A percentile compares a stretch with the other conserved stretches of the same genome.
Conservation (phyloP, 352 stramenopile species). For the Elongisporangium anandrum region DNA sequence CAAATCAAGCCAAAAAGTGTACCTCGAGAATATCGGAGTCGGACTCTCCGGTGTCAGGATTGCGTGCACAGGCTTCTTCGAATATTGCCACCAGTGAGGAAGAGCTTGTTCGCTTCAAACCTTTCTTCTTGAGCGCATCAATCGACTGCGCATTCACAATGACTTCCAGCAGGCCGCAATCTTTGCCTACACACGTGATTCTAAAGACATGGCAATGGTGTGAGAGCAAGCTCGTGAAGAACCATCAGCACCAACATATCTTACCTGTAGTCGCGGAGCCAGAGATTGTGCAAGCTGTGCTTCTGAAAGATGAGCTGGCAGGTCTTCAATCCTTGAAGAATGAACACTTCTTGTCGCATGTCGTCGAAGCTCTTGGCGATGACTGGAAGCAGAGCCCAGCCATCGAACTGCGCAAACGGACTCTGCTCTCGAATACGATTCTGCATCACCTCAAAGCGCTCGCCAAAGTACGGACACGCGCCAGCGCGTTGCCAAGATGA, state of each 20-base stretch:
- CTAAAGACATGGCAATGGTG: conserved; percentile 11
- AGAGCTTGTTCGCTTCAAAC: conserved; percentile 18
- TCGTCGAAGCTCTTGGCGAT: conserved; percentile 98
- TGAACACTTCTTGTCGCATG: conserved; percentile 95
- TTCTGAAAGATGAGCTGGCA: conserved; percentile 93
- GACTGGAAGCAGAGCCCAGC: conserved; percentile 86
- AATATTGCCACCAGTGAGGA: conserved; percentile 46
- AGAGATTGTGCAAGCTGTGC: conserved; percentile 77
- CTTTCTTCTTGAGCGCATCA: conserved; percentile 94
- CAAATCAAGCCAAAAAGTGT: not conserved
- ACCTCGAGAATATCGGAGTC: conserved; percentile 40
- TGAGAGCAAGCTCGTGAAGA: no score
- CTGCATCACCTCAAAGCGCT: conserved; percentile 90
- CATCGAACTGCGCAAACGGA: conserved; percentile 47
- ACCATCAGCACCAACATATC: no score
- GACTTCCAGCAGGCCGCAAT: conserved; percentile 93
- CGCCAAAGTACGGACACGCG: conserved; percentile 49
- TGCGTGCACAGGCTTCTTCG: conserved; percentile 33
- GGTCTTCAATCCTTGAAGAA: conserved; percentile 92
- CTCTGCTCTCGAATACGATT: conserved; percentile 78
- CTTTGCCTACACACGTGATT: conserved; percentile 91
- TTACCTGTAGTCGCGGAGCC: conserved; percentile 89
- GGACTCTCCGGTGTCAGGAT: conserved; percentile 31
- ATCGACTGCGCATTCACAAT: conserved; percentile 95
- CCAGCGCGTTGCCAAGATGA: conserved; percentile 11